These are phyloP conservation scores for Mortierella sp. DNA, from an alignment of 371 early-diverging fungal genomes.

Conservation along the genomic window DNA sequence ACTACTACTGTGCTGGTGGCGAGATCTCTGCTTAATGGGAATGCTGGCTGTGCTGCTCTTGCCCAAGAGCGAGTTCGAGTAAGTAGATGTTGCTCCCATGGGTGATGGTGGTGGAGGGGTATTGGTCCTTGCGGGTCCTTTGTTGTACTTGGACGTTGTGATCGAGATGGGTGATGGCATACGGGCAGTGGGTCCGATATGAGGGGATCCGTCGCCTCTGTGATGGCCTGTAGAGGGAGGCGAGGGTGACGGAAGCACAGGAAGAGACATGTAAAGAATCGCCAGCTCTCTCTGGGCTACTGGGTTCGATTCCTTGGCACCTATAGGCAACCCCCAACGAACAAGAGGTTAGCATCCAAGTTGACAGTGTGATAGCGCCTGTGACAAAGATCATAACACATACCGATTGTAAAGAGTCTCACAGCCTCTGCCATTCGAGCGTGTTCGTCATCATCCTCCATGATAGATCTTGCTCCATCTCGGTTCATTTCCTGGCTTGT, in stretches of 20 bases:
- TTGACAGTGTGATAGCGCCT: too few relatives aligned
- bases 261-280: constrained; percentile 58
- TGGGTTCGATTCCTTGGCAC: constrained; percentile 56
- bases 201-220: constrained; percentile 18
- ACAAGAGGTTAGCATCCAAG: neutral
- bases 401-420: constrained; percentile 57
- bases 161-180: constrained; percentile 25
- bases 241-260: constrained; percentile 40
- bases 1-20: constrained; percentile 44
- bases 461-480: constrained; percentile 21
- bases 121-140: constrained; percentile 6
- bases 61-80: constrained; percentile 22
- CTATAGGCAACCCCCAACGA: constrained; percentile 11
- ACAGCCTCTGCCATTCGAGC: constrained; percentile 55
- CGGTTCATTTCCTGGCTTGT: constrained; percentile 18
- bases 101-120: constrained; percentile 36
- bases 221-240: constrained; percentile 23
- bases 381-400: neutral
- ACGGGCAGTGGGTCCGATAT: constrained; percentile 15
- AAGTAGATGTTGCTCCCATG: constrained; percentile 16
- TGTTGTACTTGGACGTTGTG: constrained; percentile 13
- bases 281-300: constrained; percentile 57
- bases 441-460: constrained; percentile 45
- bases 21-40: constrained; percentile 44
- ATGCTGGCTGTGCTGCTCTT: constrained; percentile 39